Percentiles rank a stretch among this genome's conserved stretches.
Evolutionary conservation across 805 yeast species (phyloP).

Genomic region (Ogataea pini): DNA sequence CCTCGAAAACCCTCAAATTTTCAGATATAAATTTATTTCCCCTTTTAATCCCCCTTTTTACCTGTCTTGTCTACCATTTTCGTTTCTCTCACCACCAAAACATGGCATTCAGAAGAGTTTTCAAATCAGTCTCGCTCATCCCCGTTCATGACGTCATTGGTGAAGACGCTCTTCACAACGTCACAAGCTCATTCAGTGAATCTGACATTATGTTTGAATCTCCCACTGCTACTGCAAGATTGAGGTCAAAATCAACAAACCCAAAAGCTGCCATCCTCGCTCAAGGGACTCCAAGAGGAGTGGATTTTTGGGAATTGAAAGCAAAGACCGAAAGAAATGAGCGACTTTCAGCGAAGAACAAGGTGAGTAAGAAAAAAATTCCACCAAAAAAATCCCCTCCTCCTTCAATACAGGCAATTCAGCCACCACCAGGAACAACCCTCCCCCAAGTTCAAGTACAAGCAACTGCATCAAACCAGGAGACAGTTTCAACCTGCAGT

Average conservation of each 20-base stretch:
- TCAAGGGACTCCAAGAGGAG: background rate
- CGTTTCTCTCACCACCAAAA: background rate
- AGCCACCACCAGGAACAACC: slow-evolving; percentile 3
- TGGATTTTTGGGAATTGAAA: background rate
- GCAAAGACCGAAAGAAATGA: background rate
- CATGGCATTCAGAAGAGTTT: slow-evolving; percentile 16
- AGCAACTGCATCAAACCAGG: slow-evolving; percentile 6
- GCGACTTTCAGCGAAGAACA: background rate
- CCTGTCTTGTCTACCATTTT: background rate
- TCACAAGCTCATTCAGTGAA: slow-evolving; percentile 21
- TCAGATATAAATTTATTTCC: background rate
- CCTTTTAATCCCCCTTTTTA: slow-evolving; percentile 2
- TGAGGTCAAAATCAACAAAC: slow-evolving; percentile 10
- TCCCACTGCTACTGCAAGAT: slow-evolving; percentile 17
- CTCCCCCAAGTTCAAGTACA: slow-evolving; percentile 2
- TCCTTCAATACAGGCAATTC: slow-evolving; percentile 4
- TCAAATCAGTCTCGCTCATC: slow-evolving; percentile 18
- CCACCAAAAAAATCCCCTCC: background rate
- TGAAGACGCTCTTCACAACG: slow-evolving; percentile 15
- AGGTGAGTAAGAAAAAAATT: background rate
- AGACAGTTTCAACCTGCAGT: background rate
- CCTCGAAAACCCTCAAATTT: background rate
- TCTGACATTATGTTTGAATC: slow-evolving; percentile 22
- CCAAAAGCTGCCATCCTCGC: background rate
- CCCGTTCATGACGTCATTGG: slow-evolving; percentile 17